These are phyloP conservation scores for Teunomyces aglyptinius DNA, from an alignment of 805 yeast species.

Conservation along the genomic window DNA sequence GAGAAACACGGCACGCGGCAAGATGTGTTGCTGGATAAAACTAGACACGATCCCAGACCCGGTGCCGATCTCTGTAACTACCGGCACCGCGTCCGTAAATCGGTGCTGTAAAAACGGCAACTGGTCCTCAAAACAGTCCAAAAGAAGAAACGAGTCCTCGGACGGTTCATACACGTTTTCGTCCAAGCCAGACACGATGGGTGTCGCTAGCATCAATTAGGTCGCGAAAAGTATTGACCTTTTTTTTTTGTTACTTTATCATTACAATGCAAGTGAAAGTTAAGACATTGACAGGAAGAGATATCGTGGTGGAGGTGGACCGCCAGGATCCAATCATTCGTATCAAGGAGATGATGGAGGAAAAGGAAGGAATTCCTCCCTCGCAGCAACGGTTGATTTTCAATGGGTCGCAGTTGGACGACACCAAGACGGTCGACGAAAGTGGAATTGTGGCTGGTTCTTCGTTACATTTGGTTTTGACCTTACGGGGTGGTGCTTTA, in stretches of 20 bases:
- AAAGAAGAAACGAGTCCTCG: slow-evolving; percentile 82
- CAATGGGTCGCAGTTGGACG: slow-evolving; percentile 91
- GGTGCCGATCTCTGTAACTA: slow-evolving; percentile 82
- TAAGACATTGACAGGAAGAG: slow-evolving; percentile 80
- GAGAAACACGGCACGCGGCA: slow-evolving; percentile 50
- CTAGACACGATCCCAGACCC: slow-evolving; percentile 91
- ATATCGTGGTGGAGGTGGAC: slow-evolving; percentile 74
- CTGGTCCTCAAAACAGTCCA: slow-evolving; percentile 77
- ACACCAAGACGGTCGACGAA: slow-evolving; percentile 66
- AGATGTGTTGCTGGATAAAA: slow-evolving; percentile 61
- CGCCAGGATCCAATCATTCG: slow-evolving; percentile 64
- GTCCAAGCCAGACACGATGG: slow-evolving; percentile 54
- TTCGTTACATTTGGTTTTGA: slow-evolving; percentile 84
- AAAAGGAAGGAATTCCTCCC: slow-evolving; percentile 96
- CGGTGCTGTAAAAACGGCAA: slow-evolving; percentile 26
- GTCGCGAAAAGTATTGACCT: background rate
- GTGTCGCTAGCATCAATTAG: slow-evolving; percentile 75
- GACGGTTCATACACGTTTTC: slow-evolving; percentile 91
- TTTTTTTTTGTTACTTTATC: background rate
- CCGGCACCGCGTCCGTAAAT: slow-evolving; percentile 31
- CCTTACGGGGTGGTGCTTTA: slow-evolving; percentile 79
- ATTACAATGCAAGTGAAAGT: slow-evolving; percentile 61
- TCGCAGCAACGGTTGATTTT: slow-evolving; percentile 89
- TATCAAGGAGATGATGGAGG: slow-evolving; percentile 89
- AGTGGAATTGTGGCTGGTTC: slow-evolving; percentile 84